Base-by-base conservation (phyloP, 2,329 filamentous ascomycete species). In the Alternaria gansuensis region DNA sequence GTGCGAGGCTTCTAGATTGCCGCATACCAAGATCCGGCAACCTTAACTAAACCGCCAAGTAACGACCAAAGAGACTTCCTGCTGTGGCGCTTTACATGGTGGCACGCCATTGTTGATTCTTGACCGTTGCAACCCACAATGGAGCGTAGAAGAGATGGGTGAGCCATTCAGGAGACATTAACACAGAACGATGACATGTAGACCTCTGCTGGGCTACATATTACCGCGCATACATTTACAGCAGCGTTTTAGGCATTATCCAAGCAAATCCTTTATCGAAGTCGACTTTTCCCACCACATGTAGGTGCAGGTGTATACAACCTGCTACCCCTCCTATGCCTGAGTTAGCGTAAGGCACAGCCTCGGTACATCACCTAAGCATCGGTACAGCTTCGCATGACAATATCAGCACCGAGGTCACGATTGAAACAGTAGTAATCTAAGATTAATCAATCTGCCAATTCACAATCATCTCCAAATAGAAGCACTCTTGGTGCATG, bases 41-140 rank as follows among this genome's bases (percentile, higher is more conserved):
- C 66, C 60, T 67, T 70, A 70, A 68, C 60, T 45, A 8, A 39
- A 69, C 67, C 52, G 40, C 34, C 40, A 29, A n/a, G n/a, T 21
- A 41, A 39, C 21, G 14, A 11, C 14, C 23, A 23, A 41, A 13
- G 29, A 2, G 8, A 45, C 14, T 45, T 28, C 13, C 26, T 45
- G n/a, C 26, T 28, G 28, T 45, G 29, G 39, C 21, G 39, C 39
- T 28, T 5, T 28, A 28, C 26, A 28, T 28, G 26, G 3, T 28
- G 5, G 26, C 3, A 28, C 5, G 5, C 8, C 8, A 4, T 28
- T 28, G 26, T 28, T 6, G 26, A 28, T 28, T 5, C 26, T 8
- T 28, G 5, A n/a, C 5, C 33, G 8, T n/a, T 17, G 14, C 26
- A 28, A 28, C 13, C 39, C 39, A 21, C 11, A 4, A 41, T 5